These are phyloP conservation scores for Porcisia deanei DNA, from an alignment of 208 protist species.

Conservation along the genomic window DNA sequence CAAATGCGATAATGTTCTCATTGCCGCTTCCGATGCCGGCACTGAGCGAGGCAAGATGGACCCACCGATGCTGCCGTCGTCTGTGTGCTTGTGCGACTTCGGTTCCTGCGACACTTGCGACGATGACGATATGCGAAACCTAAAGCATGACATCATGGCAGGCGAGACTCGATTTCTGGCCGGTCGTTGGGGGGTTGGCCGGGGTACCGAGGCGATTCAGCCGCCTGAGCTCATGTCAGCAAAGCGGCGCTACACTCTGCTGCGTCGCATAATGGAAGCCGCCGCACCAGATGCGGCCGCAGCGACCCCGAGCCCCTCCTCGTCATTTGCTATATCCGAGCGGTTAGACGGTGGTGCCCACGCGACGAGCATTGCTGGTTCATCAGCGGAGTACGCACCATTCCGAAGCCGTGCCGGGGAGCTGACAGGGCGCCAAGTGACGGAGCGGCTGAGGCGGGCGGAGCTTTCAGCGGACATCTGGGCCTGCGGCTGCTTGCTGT, in stretches of 20 bases:
- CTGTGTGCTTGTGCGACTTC: constrained; percentile 76
- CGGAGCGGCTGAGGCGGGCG: constrained; percentile 33
- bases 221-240: constrained; percentile 70
- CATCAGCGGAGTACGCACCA: constrained; percentile 5
- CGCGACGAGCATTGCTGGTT: background rate
- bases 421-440: constrained; percentile 23
- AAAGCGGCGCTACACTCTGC: constrained; percentile 50
- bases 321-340: constrained; percentile 9
- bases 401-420: constrained; percentile 16
- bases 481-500: constrained; percentile 81
- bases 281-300: background rate
- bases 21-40: constrained; percentile 27
- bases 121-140: constrained; percentile 51
- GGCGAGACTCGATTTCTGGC: constrained; percentile 52
- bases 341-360: constrained; percentile 4
- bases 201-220: constrained; percentile 83
- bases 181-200: constrained; percentile 54
- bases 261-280: constrained; percentile 36
- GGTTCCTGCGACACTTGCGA: constrained; percentile 72
- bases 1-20: constrained; percentile 80
- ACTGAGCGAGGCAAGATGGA: constrained; percentile 1
- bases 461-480: constrained; percentile 84
- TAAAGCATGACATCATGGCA: constrained; percentile 47
- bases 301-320: background rate
- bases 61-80: constrained; percentile 33